Evolutionary conservation across 2,329 filamentous ascomycete species (phyloP).

Genomic region (Lasiodiplodia sp.): DNA sequence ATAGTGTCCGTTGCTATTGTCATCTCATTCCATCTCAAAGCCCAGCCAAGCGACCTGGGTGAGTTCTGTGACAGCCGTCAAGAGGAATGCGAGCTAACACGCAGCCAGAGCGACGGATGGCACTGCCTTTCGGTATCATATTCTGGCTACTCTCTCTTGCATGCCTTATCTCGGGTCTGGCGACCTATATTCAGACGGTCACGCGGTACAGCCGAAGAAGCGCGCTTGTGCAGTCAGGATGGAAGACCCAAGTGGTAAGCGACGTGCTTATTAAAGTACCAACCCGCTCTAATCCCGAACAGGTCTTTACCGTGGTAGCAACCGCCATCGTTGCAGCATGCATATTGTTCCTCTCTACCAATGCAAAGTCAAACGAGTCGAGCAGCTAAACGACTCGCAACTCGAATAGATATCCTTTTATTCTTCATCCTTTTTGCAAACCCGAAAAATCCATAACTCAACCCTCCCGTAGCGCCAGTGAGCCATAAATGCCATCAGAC

Average conservation of each 20-base stretch:
- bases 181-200: slow-evolving; percentile 85
- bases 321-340: slow-evolving; percentile 51
- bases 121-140: slow-evolving; percentile 81
- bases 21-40: slow-evolving; percentile 89
- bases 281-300: background rate
- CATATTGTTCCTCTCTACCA: slow-evolving; percentile 50
- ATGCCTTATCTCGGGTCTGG: slow-evolving; percentile 79
- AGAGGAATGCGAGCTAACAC: background rate
- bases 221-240: slow-evolving; percentile 90
- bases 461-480: slow-evolving; percentile 9
- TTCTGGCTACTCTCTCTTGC: slow-evolving; percentile 85
- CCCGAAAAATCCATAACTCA: background rate
- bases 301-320: slow-evolving; percentile 49
- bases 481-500: slow-evolving; percentile 47
- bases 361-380: slow-evolving; percentile 35
- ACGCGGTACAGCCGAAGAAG: slow-evolving; percentile 79
- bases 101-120: slow-evolving; percentile 74
- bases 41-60: slow-evolving; percentile 63
- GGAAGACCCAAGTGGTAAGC: slow-evolving; percentile 85
- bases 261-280: slow-evolving; percentile 29
- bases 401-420: background rate
- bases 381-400: slow-evolving; percentile 3
- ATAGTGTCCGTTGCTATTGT: slow-evolving; percentile 90
- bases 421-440: slow-evolving; percentile 4
- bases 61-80: slow-evolving; percentile 32